Evolutionary conservation across 768 basidiomycete genomes (phyloP), one percentile per base, ranked within the genome.

Genomic region (Holtermannia corniformis): DNA sequence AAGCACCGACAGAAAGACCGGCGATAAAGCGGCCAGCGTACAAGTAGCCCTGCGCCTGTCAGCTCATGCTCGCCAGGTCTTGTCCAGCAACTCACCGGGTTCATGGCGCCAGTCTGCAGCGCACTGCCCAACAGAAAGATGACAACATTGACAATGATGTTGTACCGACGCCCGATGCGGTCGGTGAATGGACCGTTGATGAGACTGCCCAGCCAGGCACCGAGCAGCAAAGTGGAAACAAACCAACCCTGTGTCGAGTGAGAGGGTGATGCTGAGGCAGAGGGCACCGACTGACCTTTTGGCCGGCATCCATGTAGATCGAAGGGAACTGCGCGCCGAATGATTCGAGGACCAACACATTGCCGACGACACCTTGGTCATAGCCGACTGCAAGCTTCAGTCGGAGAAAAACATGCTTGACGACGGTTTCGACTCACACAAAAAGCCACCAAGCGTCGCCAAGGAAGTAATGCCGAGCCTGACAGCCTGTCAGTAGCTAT

Each of bases 11-110:
- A 22, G 65, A 59, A 14, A 63, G 42, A 28, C 69, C 69, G 21
- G 64, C 64, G 47, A 71, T 50, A 46, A 62, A 52, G 26, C 68
- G 59, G 42, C 68, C 68, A 32, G 49, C 65, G 50, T 67, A 58
- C 21, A 72, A 51, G 26, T 44, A 37, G 32, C 32, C 32, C 16
- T 37, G n/a, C n/a, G n/a, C n/a, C n/a, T n/a, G n/a, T n/a, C n/a
- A n/a, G n/a, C n/a, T n/a, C n/a, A n/a, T n/a, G n/a, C n/a, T n/a
- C n/a, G n/a, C n/a, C n/a, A n/a, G n/a, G n/a, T 41, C 37, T n/a
- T 11, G 12, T n/a, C n/a, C 37, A 41, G n/a, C 12, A 41, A 41
- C 37, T 41, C n/a, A 41, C 37, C 37, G n/a, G 7, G 43, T n/a
- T 44, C 43, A 44, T 47, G 5, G 46, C 46, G 46, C 41, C 58